A percentile compares a stretch with the other conserved stretches of the same genome.
Evolutionary conservation across 1,284 basidiomycete species (phyloP).

Genomic region (Termitomyces sp.): DNA sequence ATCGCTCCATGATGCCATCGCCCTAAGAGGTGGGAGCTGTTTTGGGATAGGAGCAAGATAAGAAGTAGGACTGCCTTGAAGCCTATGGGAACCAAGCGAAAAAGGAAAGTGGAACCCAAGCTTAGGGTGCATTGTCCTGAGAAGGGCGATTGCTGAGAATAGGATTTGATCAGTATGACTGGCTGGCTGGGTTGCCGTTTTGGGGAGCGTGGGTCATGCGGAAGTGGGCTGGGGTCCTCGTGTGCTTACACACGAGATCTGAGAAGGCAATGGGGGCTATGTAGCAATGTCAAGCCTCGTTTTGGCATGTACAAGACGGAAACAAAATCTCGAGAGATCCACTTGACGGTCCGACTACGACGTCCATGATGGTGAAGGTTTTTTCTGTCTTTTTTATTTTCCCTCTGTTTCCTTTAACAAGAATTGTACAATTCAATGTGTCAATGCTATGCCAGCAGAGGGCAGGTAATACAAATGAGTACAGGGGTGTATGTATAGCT

Average conservation of each 20-base stretch:
- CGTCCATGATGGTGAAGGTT: background rate
- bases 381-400: background rate
- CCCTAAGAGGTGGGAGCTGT: background rate
- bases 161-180: constrained; percentile 14
- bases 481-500: constrained; percentile 19
- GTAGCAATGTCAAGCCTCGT: constrained; percentile 1
- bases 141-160: constrained; percentile 4
- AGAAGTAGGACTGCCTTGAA: background rate
- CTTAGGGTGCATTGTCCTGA: background rate
- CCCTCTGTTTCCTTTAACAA: background rate
- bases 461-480: constrained; percentile 20
- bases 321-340: constrained; percentile 1
- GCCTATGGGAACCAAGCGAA: constrained; percentile 1
- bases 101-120: constrained; percentile 9
- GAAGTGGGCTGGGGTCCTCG: constrained; percentile 2
- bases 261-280: background rate
- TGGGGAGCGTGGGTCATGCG: background rate
- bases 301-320: background rate
- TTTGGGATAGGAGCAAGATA: constrained; percentile 6
- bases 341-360: background rate
- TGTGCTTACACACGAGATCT: constrained; percentile 1
- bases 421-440: background rate
- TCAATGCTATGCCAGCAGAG: constrained; percentile 5
- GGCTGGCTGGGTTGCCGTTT: background rate
- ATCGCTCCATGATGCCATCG: background rate